phyloP scores from a whole-genome alignment of 345 rosid species.

The Cardamine chenopodiifolia region DNA sequence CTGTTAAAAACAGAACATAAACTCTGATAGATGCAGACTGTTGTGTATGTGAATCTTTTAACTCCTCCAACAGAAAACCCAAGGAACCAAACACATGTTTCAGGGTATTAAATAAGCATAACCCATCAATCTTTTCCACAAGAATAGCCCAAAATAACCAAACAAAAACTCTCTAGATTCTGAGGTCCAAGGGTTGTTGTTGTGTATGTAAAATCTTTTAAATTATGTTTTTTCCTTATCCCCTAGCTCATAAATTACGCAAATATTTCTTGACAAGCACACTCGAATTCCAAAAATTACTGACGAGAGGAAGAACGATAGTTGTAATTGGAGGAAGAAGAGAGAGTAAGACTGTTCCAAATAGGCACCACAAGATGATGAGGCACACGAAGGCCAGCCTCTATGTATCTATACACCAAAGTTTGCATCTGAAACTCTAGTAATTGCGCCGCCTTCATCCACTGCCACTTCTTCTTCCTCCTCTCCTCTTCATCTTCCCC shows the following conservation, averaged over 20 bases:
- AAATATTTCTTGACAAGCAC: not conserved
- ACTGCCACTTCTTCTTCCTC: constrained; percentile 29
- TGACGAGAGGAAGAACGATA: constrained; percentile 33
- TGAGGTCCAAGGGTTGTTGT: not conserved
- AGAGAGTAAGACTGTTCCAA: constrained; percentile 49
- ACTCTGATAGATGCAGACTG: constrained; percentile 1
- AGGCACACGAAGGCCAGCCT: constrained; percentile 58
- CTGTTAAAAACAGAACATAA: not conserved
- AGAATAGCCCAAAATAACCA: not conserved
- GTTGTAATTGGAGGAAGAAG: constrained; percentile 32
- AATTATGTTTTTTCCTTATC: not conserved
- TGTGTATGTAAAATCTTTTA: not conserved
- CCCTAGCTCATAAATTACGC: not conserved
- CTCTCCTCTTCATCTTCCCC: constrained; percentile 17
- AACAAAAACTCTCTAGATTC: not conserved
- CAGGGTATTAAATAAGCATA: constrained; percentile 1
- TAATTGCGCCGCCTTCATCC: constrained; percentile 52
- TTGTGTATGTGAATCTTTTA: constrained; percentile 1
- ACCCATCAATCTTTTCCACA: constrained; percentile 1
- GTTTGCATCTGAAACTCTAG: constrained; percentile 57
- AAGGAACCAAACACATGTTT: not conserved
- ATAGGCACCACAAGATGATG: constrained; percentile 50
- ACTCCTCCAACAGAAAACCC: not conserved
- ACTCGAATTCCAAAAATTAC: not conserved
- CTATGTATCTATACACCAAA: constrained; percentile 52